Conservation (phyloP, 2,329 filamentous ascomycete genomes). For the Rosellinia necatrix region DNA sequence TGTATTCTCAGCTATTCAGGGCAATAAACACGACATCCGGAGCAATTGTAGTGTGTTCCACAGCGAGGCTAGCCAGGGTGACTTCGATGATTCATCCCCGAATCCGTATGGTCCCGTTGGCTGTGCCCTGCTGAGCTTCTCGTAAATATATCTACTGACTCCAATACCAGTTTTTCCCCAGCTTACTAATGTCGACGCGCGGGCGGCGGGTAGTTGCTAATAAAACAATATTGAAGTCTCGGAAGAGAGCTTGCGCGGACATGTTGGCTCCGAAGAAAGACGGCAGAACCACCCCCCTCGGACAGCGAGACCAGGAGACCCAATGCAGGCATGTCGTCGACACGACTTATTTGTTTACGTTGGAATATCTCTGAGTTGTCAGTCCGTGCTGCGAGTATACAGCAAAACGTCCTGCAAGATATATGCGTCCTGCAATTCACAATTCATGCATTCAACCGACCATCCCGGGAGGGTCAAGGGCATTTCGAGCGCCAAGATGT, state of each 20-base stretch:
- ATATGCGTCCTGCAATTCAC: slow-evolving; percentile 6
- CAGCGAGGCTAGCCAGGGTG: too few relatives aligned
- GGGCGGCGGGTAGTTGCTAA: slow-evolving; percentile 7
- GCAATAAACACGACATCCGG: neutral
- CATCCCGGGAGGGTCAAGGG: too few relatives aligned
- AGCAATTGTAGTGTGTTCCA: neutral
- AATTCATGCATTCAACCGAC: neutral
- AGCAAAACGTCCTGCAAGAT: slow-evolving; percentile 3
- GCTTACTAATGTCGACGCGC: neutral
- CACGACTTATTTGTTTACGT: neutral
- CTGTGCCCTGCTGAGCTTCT: too few relatives aligned
- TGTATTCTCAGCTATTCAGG: neutral
- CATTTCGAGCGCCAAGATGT: too few relatives aligned
- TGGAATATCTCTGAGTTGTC: neutral
- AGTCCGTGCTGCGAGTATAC: slow-evolving; percentile 9
- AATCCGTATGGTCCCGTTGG: too few relatives aligned
- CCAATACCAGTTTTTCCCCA: too few relatives aligned
- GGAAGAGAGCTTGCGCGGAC: slow-evolving; percentile 16
- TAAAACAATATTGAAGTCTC: slow-evolving; percentile 13
- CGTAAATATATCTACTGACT: too few relatives aligned
- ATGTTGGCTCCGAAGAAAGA: slow-evolving; percentile 22
- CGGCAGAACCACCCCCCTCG: neutral
- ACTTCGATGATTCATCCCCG: too few relatives aligned
- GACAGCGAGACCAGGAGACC: too few relatives aligned
- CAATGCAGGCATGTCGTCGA: neutral